Percentiles rank a stretch among this genome's conserved stretches.
These are phyloP conservation scores for Alternaria alternata DNA, from an alignment of 2,329 filamentous ascomycete species.

Conservation along the genomic window DNA sequence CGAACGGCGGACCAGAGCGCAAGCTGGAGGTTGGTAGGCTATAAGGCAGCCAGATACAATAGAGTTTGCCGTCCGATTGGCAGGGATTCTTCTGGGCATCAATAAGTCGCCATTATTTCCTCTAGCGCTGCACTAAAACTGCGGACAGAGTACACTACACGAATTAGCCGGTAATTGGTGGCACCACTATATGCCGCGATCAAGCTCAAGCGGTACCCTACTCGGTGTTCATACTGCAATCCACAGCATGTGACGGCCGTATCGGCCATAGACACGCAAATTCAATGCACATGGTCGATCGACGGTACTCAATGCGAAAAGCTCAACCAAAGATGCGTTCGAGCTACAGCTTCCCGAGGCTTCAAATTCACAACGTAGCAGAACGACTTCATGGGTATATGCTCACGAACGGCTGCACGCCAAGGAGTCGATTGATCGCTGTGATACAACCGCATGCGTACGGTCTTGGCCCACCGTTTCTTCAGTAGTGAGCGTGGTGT, in stretches of 20 bases:
- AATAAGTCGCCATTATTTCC: neutral
- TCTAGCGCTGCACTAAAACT: neutral
- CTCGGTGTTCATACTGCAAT: neutral
- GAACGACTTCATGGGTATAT: neutral
- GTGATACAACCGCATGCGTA: no score
- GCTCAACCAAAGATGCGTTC: no score
- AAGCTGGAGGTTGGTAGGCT: neutral
- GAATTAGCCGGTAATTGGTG: conserved; percentile 2
- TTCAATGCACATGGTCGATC: neutral
- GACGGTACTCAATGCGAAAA: neutral
- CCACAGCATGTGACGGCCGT: neutral
- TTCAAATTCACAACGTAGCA: neutral
- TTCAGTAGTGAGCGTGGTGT: neutral
- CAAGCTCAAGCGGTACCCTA: neutral
- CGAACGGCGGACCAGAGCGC: neutral
- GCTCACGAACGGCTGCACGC: neutral
- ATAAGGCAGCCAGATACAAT: neutral
- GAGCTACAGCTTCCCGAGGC: neutral
- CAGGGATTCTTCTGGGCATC: neutral
- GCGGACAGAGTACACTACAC: neutral
- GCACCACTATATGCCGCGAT: neutral
- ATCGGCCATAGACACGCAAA: neutral
- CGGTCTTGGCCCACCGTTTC: neutral
- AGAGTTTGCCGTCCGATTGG: neutral
- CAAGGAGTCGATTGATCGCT: neutral